These are phyloP conservation scores for Kalmanozyma brasiliensis DNA, from an alignment of 1,284 basidiomycete species.

Conservation along the genomic window DNA sequence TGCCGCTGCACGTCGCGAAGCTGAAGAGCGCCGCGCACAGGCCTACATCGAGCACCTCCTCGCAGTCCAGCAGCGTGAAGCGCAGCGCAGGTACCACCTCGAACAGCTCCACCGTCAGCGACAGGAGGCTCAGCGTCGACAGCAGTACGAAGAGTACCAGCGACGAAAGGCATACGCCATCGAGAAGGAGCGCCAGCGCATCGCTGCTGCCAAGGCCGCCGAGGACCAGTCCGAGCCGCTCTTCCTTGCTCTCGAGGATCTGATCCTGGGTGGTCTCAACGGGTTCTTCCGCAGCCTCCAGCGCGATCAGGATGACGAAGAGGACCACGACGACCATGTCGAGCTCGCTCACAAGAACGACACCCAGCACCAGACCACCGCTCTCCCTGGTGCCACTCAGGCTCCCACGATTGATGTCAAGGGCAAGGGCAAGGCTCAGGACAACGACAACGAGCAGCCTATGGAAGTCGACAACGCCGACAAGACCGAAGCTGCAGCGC, in stretches of 20 bases:
- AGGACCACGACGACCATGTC: conserved; percentile 15
- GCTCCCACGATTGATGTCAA: conserved; percentile 20
- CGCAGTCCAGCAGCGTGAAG: conserved; percentile 39
- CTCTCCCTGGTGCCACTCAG: conserved; percentile 7
- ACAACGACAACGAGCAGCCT: conserved; percentile 8
- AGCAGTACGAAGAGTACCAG: conserved; percentile 49
- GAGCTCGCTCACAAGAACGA: conserved; percentile 34
- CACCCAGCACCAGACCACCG: conserved; percentile 1
- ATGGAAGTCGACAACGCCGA: conserved; percentile 33
- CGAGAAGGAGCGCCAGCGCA: conserved; percentile 44
- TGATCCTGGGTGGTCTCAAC: conserved; percentile 41
- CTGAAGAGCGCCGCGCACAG: conserved; percentile 37
- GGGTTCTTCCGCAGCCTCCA: conserved; percentile 21
- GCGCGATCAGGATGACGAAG: conserved; percentile 20
- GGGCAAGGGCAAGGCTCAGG: conserved; percentile 45
- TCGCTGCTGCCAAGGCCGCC: conserved; percentile 22
- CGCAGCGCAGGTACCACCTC: conserved; percentile 36
- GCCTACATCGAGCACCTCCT: conserved; percentile 47
- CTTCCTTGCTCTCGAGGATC: conserved; percentile 45
- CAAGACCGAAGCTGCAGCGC: conserved; percentile 10
- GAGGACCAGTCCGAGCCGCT: conserved; percentile 39
- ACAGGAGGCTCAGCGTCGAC: conserved; percentile 36
- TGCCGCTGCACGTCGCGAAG: conserved; percentile 26
- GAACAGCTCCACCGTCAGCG: conserved; percentile 44
- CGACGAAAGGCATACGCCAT: conserved; percentile 43